Evolutionary conservation across 345 rosid species (phyloP).

Genomic region (Trapa incisa): DNA sequence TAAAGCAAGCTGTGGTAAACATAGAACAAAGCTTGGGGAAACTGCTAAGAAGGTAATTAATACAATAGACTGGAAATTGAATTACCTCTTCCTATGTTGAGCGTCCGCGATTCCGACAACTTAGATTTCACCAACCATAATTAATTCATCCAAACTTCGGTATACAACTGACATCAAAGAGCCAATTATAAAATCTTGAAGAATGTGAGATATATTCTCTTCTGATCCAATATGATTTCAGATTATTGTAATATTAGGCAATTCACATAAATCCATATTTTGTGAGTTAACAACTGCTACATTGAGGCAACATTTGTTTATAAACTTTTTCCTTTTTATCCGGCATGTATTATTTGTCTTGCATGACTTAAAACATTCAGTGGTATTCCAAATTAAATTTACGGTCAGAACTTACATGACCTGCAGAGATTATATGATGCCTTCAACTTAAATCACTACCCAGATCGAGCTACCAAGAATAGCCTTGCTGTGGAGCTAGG

Average conservation of each 20-base stretch:
- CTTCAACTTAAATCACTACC: conserved; percentile 61
- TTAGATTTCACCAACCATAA: conserved; percentile 6
- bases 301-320: not conserved
- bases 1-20: conserved; percentile 16
- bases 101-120: no score
- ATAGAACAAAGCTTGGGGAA: conserved; percentile 34
- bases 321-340: not conserved
- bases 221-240: not conserved
- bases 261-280: not conserved
- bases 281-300: no score
- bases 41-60: conserved; percentile 40
- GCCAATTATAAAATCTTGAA: not conserved
- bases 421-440: conserved; percentile 47
- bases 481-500: conserved; percentile 51
- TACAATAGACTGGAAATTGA: no score
- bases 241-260: not conserved
- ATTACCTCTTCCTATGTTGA: no score
- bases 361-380: not conserved
- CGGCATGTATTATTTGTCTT: no score
- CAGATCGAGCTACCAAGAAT: conserved; percentile 47
- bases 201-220: not conserved
- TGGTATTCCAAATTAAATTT: not conserved
- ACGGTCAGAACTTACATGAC: not conserved
- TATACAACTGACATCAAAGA: not conserved
- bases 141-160: not conserved